phyloP scores from a whole-genome alignment of 2,329 filamentous ascomycete species.

The Coleophoma crateriformis region DNA sequence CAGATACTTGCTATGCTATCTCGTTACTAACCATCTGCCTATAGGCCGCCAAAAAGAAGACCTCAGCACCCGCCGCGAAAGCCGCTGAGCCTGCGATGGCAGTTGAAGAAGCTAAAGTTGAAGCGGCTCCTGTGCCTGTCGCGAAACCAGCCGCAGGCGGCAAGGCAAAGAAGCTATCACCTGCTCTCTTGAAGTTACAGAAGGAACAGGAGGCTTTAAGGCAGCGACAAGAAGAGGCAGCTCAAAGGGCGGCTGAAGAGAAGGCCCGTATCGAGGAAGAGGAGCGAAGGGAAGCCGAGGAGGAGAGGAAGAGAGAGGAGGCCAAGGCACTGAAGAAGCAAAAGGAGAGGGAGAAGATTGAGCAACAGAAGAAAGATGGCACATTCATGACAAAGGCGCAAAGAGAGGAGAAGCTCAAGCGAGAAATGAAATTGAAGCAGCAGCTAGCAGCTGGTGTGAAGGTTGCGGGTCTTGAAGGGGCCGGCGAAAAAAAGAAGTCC shows the following conservation, averaged over 20 bases:
- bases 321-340: conserved; percentile 75
- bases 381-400: conserved; percentile 84
- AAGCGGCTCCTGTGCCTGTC: conserved; percentile 32
- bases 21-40: conserved; percentile 3
- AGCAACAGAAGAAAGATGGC: conserved; percentile 82
- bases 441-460: conserved; percentile 76
- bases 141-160: conserved; percentile 43
- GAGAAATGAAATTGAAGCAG: conserved; percentile 76
- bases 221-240: conserved; percentile 58
- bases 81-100: conserved; percentile 51
- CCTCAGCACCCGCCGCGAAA: conserved; percentile 42
- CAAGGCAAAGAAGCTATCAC: conserved; percentile 87
- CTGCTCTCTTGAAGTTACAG: conserved; percentile 67
- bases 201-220: conserved; percentile 79
- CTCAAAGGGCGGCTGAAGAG: conserved; percentile 53
- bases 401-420: conserved; percentile 73
- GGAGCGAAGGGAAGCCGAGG: conserved; percentile 60
- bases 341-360: conserved; percentile 79
- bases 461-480: conserved; percentile 54
- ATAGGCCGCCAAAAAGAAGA: conserved; percentile 81
- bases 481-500: conserved; percentile 63
- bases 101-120: conserved; percentile 41
- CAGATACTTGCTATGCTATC: background rate
- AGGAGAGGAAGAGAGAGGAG: conserved; percentile 64
- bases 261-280: conserved; percentile 60